Evolutionary conservation across 148 eudicot species (phyloP).

Genomic region (Chenopodium berlandieri): DNA sequence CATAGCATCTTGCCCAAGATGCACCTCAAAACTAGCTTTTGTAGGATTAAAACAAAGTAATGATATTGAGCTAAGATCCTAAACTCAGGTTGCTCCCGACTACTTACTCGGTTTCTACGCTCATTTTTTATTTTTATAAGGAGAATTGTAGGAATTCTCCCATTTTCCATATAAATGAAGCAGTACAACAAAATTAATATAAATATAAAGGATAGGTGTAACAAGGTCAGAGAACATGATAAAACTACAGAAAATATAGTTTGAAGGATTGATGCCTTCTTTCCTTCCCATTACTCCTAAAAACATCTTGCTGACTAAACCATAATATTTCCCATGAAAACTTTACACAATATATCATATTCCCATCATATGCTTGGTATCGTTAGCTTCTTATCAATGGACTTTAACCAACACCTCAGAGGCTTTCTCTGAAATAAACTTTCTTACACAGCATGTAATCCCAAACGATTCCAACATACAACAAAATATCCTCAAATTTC

Average conservation of each 20-base stretch:
- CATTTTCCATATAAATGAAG: not conserved
- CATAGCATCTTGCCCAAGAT: not conserved
- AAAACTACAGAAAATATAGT: not conserved
- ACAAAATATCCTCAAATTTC: no score
- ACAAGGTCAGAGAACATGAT: not conserved
- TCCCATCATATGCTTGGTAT: not conserved
- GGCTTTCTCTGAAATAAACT: not conserved
- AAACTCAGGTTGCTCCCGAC: no score
- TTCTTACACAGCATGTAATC: not conserved
- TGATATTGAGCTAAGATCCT: no score
- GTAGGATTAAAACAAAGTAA: not conserved
- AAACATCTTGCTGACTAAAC: not conserved
- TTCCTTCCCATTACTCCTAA: not conserved
- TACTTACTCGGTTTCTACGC: no score
- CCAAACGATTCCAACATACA: no score
- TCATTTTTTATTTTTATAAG: no score
- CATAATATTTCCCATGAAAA: not conserved
- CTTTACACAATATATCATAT: not conserved
- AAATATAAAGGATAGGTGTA: no score
- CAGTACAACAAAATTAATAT: not conserved
- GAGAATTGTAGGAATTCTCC: no score
- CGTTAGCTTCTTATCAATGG: not conserved
- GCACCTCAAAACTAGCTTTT: not conserved
- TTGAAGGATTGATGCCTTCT: not conserved
- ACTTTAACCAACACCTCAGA: not conserved